Base-by-base conservation (phyloP, 306 rosid genomes). In the Vigna reflexopilosa region DNA sequence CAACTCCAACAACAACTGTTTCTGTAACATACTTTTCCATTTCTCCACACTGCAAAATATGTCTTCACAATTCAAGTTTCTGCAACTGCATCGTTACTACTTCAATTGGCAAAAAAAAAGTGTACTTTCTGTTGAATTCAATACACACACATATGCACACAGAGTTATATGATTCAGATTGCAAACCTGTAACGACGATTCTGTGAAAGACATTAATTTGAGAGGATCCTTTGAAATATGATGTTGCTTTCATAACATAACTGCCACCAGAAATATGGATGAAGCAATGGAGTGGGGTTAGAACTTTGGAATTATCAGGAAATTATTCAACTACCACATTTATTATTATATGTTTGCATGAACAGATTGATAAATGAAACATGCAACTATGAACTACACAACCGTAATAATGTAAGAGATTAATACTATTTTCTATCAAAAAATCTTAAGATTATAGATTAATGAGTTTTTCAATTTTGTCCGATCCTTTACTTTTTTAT, bases 11-110 rank as follows among this genome's bases (percentile, higher is more conserved):
- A 20, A 86, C 83, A 9, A 88, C 66, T 10, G 84, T 15, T 68
- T 81, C 89, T 30, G 45, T 17, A 34, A 88, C 13, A 17, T 75
- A 9, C 0, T 81, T 85, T 78, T 90, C 93, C 93, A 89, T 92
- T 52, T 67, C 47, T 65, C 47, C 34, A 9, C 11, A 1, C 82
- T 71, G 42, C 64, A 70, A 79, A 76, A 84, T 71, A 63, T 65
- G 19, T 50, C 44, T 24, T 77, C 7, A 44, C 74, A 72, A 55
- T 54, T 77, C 9, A 64, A 54, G 34, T 76, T 76, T 54, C 62
- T 51, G 24, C 19, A 68, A 49, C 49, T 68, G 14, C 16, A 57
- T 40, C 16, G 36, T 40, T 28, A 38, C 5, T 5, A 52, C 36
- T 70, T 32, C n/a, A 70, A 49, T 28, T 6, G 45, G 7, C 32